Base-by-base conservation (phyloP, 352 stramenopile genomes). In the Aphanomyces invadans region DNA sequence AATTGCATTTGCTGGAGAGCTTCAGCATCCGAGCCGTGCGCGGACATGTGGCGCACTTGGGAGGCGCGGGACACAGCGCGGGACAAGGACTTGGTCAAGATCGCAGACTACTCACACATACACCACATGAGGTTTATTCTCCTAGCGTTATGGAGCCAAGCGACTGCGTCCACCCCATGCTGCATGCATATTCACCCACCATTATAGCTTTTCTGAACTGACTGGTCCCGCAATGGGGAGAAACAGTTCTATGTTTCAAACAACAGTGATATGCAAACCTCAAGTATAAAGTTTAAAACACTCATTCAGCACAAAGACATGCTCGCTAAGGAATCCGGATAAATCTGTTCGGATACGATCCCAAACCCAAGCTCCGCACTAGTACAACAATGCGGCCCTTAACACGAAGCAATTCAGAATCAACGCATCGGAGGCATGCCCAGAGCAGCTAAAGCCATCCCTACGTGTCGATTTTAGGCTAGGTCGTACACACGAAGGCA, bases 1-100 rank as follows among this genome's bases (percentile, higher is more conserved):
- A 79, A 81, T 68, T 77, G 68, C 86, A 94, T 92, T 77, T 94
- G 86, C 52, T 89, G 81, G 86, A 71, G 89, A 72, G 86, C 86
- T 71, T 94, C 86, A 33, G 81, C 71, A 78, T 94, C 83, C 12
- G 83, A 86, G 57, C 81, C 83, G 32, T 55, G 52, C 59, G 73
- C 79, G 48, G 86, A 94, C 86, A 94, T 94, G 69, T 79, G 70
- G 73, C 86, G 86, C 21, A 71, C 79, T 57, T 57, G 49, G 55
- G 80, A 77, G 74, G 73, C 57, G 61, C 78, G 78, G 65, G 55
- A 29, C 49, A 57, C 55, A 63, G 39, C 55, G 32, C n/a, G 31
- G 32, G 29, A 45, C 33, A 63, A 49, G 55, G 55, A 63, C 55
- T 63, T 63, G 55, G 55, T 63, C 55, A 63, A 63, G 55, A 45